These are phyloP conservation scores for Epichloe amarillans DNA, from an alignment of 2,329 filamentous ascomycete genomes.

Conservation along the genomic window DNA sequence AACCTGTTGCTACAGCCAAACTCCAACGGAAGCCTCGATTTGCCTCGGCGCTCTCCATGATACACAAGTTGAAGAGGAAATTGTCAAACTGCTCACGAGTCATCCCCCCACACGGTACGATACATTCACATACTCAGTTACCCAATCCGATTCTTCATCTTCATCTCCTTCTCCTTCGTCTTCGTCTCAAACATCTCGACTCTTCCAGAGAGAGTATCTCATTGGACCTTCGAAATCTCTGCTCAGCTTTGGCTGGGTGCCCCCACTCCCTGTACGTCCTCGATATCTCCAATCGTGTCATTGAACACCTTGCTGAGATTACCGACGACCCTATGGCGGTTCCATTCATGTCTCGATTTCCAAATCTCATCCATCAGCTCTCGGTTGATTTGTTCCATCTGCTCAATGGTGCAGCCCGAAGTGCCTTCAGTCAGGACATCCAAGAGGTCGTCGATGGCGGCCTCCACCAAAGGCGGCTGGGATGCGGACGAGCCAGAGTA, in stretches of 20 bases:
- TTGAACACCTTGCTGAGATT: conserved; percentile 61
- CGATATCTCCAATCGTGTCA: conserved; percentile 56
- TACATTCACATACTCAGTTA: neutral
- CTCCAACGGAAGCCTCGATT: neutral
- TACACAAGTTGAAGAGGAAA: neutral
- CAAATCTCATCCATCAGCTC: conserved; percentile 85
- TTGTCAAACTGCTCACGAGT: neutral
- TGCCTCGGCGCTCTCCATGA: neutral
- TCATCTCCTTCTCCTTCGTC: neutral
- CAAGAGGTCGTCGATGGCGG: conserved; percentile 44
- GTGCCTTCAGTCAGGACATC: conserved; percentile 51
- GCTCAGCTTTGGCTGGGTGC: conserved; percentile 27
- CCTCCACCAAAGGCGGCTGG: conserved; percentile 32
- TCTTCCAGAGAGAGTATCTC: neutral
- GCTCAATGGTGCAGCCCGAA: conserved; percentile 74
- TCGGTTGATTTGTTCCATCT: conserved; percentile 86
- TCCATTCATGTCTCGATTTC: conserved; percentile 66
- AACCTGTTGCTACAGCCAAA: neutral
- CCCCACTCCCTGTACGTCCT: conserved; percentile 33
- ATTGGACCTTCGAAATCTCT: conserved; percentile 2
- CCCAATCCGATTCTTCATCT: neutral
- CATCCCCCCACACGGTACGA: neutral
- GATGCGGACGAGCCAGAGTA: conserved; percentile 26
- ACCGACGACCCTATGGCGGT: conserved; percentile 59
- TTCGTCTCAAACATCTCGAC: neutral